phyloP scores from a whole-genome alignment of 73 alveolate genomes.

The Halteria grandinella region DNA sequence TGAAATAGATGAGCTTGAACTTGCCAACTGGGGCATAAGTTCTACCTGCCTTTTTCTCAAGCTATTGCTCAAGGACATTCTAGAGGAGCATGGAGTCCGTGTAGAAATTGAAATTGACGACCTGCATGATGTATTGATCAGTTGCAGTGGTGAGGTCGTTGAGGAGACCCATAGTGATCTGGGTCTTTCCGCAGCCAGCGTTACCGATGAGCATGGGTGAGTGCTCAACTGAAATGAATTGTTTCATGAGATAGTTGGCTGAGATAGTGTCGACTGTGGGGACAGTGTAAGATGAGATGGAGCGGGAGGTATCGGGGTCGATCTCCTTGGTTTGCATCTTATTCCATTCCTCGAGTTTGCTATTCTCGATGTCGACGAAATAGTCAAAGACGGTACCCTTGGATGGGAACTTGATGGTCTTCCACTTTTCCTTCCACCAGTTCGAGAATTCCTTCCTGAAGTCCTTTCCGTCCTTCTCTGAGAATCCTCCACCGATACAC shows the following conservation, averaged over 20 bases:
- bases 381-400: conserved; percentile 99
- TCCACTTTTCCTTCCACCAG: conserved; percentile 99
- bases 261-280: conserved; percentile 99
- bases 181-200: conserved; percentile 99
- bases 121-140: conserved; percentile 86
- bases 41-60: conserved; percentile 98
- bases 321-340: conserved; percentile 88
- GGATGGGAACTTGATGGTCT: conserved; percentile 99
- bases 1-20: conserved; percentile 98
- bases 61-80: conserved; percentile 91
- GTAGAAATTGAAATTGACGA: conserved; percentile 99
- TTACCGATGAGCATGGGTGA: conserved; percentile 95
- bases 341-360: conserved; percentile 98
- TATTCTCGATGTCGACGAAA: conserved; percentile 93
- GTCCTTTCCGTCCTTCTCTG: conserved; percentile 99
- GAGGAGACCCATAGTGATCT: conserved; percentile 97
- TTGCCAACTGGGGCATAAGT: conserved; percentile 99
- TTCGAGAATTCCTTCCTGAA: conserved; percentile 99
- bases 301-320: conserved; percentile 68
- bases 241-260: conserved; percentile 84
- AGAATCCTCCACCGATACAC: conserved; percentile 98
- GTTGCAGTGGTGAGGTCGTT: conserved; percentile 87
- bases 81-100: conserved; percentile 98
- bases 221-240: conserved; percentile 87
- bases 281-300: conserved; percentile 94